Base-by-base conservation (phyloP, 306 rosid species). In the Cyamopsis tetragonoloba region DNA sequence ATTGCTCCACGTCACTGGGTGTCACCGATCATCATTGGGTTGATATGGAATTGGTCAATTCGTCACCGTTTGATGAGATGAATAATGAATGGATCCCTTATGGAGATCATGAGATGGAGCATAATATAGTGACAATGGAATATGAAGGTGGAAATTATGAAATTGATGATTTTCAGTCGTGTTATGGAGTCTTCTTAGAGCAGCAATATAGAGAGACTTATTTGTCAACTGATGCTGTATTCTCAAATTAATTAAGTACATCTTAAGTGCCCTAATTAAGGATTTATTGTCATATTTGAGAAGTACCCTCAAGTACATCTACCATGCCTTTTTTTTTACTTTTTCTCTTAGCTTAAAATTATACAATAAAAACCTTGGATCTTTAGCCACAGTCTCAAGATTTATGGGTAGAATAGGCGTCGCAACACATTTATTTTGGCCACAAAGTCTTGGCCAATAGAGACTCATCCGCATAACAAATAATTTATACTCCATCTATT, bases 11-110 rank as follows among this genome's bases (percentile, higher is more conserved):
- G 2, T 75, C 79, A 31, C 6, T 20, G 39, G 62, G 7, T 75
- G 71, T 34, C 28, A 18, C 8, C 24, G 62, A 74, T 55, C 34
- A 74, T 55, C 34, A 66, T 42, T 79, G 80, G 74, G 46, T 66
- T 65, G 81, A 73, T 23, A 60, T 65, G 68, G 82, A 73, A 13
- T 61, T 51, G 50, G 56, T 32, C 23, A 53, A 82, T 69, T 76
- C 74, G 14, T 61, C 59, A 2, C 78, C 14, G 2, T 55, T 66
- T 15, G 71, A 70, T 53, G 79, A 77, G 46, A 27, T 68, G 70
- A 68, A 80, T 76, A 68, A 80, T 76, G 56, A 37, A 31, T 75
- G 75, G 81, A 72, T 57, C 7, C 17, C 73, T 19, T 65, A 42
- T 64, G 84, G 42, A 43, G 54, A 56, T 28, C 66, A 58, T 39